These are phyloP conservation scores for Plasmodium berghei DNA, from an alignment of 169 alveolate genomes.

Conservation along the genomic window DNA sequence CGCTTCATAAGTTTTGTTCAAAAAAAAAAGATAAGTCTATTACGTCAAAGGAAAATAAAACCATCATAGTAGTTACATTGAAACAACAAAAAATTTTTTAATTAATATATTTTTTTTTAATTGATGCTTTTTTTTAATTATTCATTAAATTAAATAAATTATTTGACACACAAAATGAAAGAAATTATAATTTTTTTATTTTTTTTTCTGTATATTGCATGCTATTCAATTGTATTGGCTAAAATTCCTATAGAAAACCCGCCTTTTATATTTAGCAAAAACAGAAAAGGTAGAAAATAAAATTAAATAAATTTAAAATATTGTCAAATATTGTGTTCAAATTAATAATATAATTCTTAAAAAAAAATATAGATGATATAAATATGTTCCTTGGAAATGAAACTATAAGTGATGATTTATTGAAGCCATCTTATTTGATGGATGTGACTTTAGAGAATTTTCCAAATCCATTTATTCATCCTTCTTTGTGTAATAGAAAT, in stretches of 20 bases:
- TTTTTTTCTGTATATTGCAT: conserved; percentile 1
- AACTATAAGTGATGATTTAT: conserved; percentile 28
- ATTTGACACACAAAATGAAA: conserved; percentile 11
- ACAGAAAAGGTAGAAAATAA: conserved; percentile 14
- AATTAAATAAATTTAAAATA: neutral
- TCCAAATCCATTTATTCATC: conserved; percentile 85
- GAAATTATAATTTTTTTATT: conserved; percentile 1
- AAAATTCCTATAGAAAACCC: conserved; percentile 58
- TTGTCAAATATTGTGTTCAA: neutral
- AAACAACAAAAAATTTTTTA: neutral
- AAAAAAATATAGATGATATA: conserved; percentile 16
- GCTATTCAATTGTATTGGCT: neutral
- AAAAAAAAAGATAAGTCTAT: too few relatives aligned
- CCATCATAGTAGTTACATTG: too few relatives aligned
- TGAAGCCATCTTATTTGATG: conserved; percentile 27
- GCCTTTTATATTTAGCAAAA: conserved; percentile 45
- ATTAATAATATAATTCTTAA: neutral
- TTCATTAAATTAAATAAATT: neutral
- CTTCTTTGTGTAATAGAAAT: conserved; percentile 81
- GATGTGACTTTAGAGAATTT: conserved; percentile 82
- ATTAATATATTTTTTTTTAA: conserved; percentile 1
- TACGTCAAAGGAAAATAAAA: too few relatives aligned
- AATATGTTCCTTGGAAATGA: conserved; percentile 30
- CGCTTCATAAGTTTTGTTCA: too few relatives aligned
- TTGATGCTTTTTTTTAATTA: neutral